phyloP scores from a whole-genome alignment of 257 asterid genomes.

The Eucommia ulmoides region DNA sequence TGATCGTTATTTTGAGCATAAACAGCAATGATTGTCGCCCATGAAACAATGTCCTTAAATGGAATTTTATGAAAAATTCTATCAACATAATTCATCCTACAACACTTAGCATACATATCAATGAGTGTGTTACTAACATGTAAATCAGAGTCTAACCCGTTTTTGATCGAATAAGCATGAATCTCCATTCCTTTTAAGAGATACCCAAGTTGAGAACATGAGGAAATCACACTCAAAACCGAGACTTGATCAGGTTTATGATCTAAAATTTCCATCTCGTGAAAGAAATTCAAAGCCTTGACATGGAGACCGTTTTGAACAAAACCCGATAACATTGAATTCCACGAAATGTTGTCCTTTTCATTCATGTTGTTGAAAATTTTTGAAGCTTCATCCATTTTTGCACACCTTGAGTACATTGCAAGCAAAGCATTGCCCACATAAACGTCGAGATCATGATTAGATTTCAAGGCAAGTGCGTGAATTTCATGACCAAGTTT shows the following conservation, averaged over 20 bases:
- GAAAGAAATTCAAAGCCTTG: constrained; percentile 34
- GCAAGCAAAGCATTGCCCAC: constrained; percentile 63
- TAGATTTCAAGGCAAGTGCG: constrained; percentile 30
- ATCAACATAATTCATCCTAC: constrained; percentile 42
- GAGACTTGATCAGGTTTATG: constrained; percentile 48
- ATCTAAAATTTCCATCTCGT: constrained; percentile 26
- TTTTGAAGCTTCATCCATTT: constrained; percentile 43
- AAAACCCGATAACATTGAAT: constrained; percentile 66
- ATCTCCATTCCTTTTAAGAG: constrained; percentile 54
- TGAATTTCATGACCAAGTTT: constrained; percentile 43
- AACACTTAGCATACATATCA: constrained; percentile 91
- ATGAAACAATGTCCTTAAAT: constrained; percentile 45
- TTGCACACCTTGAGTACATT: constrained; percentile 45
- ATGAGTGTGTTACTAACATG: constrained; percentile 59
- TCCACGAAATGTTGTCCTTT: constrained; percentile 62
- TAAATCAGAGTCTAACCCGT: constrained; percentile 42
- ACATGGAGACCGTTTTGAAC: constrained; percentile 42
- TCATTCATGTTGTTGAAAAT: constrained; percentile 29
- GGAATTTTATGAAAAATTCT: constrained; percentile 37
- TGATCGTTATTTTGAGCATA: constrained; percentile 39
- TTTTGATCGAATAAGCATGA: constrained; percentile 60
- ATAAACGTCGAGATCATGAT: constrained; percentile 26
- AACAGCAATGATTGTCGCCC: constrained; percentile 67
- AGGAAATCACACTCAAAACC: constrained; percentile 45
- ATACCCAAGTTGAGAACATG: constrained; percentile 51